Evolutionary conservation across 2,329 filamentous ascomycete genomes (phyloP), one percentile per base, ranked within the genome.

Genomic region (Aspergillus transmontanensis): DNA sequence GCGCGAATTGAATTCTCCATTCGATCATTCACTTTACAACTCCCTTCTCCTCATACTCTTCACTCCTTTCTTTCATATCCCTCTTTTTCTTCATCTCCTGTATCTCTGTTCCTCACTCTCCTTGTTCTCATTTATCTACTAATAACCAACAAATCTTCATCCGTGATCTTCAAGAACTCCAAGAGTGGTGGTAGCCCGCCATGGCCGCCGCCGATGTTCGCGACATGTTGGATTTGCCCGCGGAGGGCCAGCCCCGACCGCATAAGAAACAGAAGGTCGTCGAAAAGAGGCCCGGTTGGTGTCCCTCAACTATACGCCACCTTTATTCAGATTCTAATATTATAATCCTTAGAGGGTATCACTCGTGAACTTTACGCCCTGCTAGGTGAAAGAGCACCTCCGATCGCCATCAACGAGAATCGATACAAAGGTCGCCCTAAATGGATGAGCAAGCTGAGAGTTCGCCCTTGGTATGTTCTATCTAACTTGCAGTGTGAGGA

Each of bases 151-250:
- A 14, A 41, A 19, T n/a, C 16, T 41, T 41, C 3, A 41, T 14
- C 19, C 7, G 39, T 41, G 39, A 41, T 41, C 39, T 41, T 41
- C 39, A 3, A 41, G 16, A n/a, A 7, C 19, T 21, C 32, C 16
- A 16, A 32, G 11, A n/a, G 36, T 43, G 21, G 19, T 46, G 43
- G 39, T 46, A 41, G 19, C 50, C 68, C 72, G 83, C 72, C 67
- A 92, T 92, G 89, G 85, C 89, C 65, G 90, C 90, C 66, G 86
- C 89, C 77, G 93, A 96, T 84, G 87, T 96, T 71, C 92, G 91
- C 81, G 93, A 96, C 77, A 92, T 96, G 75, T 88, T 96, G 74
- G 92, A 94, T 78, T 84, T 96, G 75, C 89, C 90, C 69, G 81
- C 81, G 57, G 82, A 88, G 70, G 89, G 88, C 69, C 77, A 81